Conservation (phyloP, 2,329 filamentous ascomycete genomes). For the Pezicula radicicola region DNA sequence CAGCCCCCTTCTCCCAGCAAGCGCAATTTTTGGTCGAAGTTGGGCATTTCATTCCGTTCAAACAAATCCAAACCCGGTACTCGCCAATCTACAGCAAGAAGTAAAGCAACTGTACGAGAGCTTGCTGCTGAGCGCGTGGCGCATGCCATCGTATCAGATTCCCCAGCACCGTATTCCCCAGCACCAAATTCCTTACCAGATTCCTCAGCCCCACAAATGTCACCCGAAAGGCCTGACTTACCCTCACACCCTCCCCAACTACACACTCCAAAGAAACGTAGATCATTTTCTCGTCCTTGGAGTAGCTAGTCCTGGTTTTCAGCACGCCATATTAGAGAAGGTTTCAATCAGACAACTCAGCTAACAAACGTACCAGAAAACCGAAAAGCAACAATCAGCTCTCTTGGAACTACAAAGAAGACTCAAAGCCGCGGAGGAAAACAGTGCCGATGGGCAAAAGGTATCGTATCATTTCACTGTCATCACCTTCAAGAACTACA, state of each 20-base stretch:
- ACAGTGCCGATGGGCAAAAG: constrained; percentile 24
- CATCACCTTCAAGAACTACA: constrained; percentile 5
- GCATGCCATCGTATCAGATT: not conserved
- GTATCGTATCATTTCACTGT: constrained; percentile 20
- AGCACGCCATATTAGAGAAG: too few relatives aligned
- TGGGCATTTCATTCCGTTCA: not conserved
- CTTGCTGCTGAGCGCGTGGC: constrained; percentile 9
- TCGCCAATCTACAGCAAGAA: not conserved
- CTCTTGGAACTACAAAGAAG: constrained; percentile 25
- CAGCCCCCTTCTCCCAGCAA: not conserved
- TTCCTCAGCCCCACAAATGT: not conserved
- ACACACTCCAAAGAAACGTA: too few relatives aligned
- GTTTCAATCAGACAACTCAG: not conserved
- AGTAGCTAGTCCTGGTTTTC: too few relatives aligned
- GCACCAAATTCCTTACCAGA: not conserved
- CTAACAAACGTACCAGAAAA: constrained; percentile 24
- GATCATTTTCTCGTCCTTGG: too few relatives aligned
- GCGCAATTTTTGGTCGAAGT: not conserved
- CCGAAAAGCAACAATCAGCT: constrained; percentile 20
- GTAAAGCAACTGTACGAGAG: constrained; percentile 1
- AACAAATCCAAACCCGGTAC: not conserved
- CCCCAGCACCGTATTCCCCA: not conserved
- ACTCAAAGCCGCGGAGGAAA: constrained; percentile 23
- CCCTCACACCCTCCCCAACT: constrained; percentile 1
- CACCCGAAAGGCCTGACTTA: constrained; percentile 2